These are phyloP conservation scores for Wickerhamiella nectarea DNA, from an alignment of 805 yeast genomes.

Conservation along the genomic window DNA sequence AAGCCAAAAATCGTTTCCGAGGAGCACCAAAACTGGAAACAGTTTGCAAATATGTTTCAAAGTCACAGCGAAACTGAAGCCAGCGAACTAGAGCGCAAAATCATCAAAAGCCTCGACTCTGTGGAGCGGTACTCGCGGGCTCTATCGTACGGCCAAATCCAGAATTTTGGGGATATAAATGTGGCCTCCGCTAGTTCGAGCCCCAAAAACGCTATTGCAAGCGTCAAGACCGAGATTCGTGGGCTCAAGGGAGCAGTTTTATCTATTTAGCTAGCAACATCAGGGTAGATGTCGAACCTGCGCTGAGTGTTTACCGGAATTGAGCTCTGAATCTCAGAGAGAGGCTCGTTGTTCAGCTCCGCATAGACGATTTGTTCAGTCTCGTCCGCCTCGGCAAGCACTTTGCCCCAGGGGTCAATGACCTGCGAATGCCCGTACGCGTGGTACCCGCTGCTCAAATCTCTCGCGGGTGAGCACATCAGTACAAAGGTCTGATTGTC, in stretches of 20 bases:
- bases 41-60: constrained; percentile 1
- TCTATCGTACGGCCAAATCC: constrained; percentile 4
- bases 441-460: constrained; percentile 67
- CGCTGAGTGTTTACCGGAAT: constrained; percentile 62
- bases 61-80: not conserved
- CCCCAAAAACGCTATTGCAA: not conserved
- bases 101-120: not conserved
- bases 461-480: constrained; percentile 60
- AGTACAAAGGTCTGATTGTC: constrained; percentile 78
- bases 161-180: not conserved
- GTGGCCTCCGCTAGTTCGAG: not conserved
- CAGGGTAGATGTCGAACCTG: constrained; percentile 51
- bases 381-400: constrained; percentile 65
- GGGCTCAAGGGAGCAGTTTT: constrained; percentile 11
- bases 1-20: not conserved
- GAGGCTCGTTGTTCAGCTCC: constrained; percentile 48
- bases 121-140: constrained; percentile 8
- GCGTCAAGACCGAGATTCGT: constrained; percentile 1
- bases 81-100: constrained; percentile 3
- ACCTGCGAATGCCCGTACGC: constrained; percentile 79
- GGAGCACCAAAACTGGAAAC: constrained; percentile 7
- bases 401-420: constrained; percentile 79
- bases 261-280: constrained; percentile 24
- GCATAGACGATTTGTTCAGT: constrained; percentile 66
- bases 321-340: constrained; percentile 45